Base-by-base conservation (phyloP, 2,329 filamentous ascomycete genomes). In the Hypoxylon sp. region DNA sequence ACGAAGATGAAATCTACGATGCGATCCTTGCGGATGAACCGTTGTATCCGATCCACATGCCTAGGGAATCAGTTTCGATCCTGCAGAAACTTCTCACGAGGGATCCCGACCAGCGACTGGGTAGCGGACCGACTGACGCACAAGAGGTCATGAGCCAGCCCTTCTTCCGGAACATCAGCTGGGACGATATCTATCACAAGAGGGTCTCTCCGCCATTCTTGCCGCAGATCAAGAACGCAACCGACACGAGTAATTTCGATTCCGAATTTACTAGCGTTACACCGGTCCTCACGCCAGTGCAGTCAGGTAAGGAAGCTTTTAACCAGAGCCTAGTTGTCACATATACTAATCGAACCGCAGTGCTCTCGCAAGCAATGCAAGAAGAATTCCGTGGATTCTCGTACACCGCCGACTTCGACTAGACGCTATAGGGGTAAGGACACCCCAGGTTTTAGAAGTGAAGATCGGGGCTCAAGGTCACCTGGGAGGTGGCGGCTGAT, bases 161-260 rank as follows among this genome's bases (percentile, higher is more conserved):
- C 1, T 99, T 99, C 84, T 99, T 99, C 84, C 86, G 93, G 65
- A 97, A 95, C 76, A 92, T 98, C 77, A 97, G 95, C 80, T 99
- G 95, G 95, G 95, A 99, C 69, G 95, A 99, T 75, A 93, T 99
- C 65, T 98, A 97, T 78, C 87, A 97, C 81, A 99, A 98, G 87
- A 88, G 93, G 34, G 88, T 97, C 19, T 86, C 89, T 55, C 91
- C 95, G 56, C 95, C 95, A 0, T 98, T 97, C 82, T 79, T 94
- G 78, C 95, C 95, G 17, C 87, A 88, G 37, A 97, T 99, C 73
- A 95, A 91, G 80, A 96, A 87, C 76, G 87, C 94, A 7, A 97
- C 95, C 44, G 95, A 99, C 81, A 99, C 95, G n/a, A 97, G 94
- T 84, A 99, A 99, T 81, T 99, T 99, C 78, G 95, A 99, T 77